Evolutionary conservation across 1,139 yeast genomes (phyloP).

Genomic region (Casaregolazyma lundiana): DNA sequence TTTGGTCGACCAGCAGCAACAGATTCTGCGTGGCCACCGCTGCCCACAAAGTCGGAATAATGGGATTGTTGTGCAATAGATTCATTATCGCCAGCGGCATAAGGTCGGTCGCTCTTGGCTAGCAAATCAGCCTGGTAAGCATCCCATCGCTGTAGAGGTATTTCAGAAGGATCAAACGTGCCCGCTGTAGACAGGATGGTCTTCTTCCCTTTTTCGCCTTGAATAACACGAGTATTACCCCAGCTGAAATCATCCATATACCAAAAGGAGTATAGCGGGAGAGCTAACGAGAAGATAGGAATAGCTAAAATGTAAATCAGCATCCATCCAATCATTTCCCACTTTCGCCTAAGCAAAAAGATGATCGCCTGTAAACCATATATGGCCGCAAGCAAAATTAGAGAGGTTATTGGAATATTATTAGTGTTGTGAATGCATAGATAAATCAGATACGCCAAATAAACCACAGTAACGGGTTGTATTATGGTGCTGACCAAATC

Average conservation of each 20-base stretch:
- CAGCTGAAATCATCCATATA: conserved; percentile 43
- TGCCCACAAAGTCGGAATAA: conserved; percentile 9
- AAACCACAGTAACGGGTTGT: conserved; percentile 41
- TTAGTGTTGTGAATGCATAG: conserved; percentile 29
- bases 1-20: conserved; percentile 7
- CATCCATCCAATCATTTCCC: conserved; percentile 47
- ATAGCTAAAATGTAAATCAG: conserved; percentile 37
- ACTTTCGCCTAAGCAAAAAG: conserved; percentile 36
- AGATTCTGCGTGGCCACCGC: conserved; percentile 6
- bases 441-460: conserved; percentile 38
- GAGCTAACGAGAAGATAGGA: conserved; percentile 37
- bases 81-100: conserved; percentile 18
- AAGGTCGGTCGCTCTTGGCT: conserved; percentile 19
- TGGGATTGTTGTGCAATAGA: conserved; percentile 15
- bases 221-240: conserved; percentile 43
- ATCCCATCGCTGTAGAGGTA: conserved; percentile 38
- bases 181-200: conserved; percentile 36
- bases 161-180: conserved; percentile 38
- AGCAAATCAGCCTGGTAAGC: conserved; percentile 38
- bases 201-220: conserved; percentile 40
- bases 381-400: conserved; percentile 37
- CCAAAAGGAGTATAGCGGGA: conserved; percentile 42
- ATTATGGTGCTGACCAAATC: conserved; percentile 39
- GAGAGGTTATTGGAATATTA: conserved; percentile 37
- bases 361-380: conserved; percentile 40